A percentile compares a stretch with the other conserved stretches of the same genome.
Conservation (phyloP, 23 red algal species). For the Agarophyton chilense region DNA sequence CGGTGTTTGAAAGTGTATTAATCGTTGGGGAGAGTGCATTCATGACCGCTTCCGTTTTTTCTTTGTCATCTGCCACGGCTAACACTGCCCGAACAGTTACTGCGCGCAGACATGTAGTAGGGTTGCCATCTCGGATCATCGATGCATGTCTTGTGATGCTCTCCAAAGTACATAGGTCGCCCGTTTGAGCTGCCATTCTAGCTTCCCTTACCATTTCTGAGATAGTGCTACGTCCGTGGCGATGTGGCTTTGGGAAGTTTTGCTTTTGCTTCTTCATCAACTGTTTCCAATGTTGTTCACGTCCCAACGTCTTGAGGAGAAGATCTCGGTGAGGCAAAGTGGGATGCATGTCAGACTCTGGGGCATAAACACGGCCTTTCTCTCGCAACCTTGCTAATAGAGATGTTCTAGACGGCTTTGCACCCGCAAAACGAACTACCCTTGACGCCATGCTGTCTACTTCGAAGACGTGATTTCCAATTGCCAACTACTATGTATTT, state of each 20-base stretch:
- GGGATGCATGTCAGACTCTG: conserved; percentile 65
- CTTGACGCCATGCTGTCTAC: not conserved
- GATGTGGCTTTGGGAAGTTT: not conserved
- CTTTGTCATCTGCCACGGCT: not conserved
- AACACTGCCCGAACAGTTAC: conserved; percentile 26
- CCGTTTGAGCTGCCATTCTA: not conserved
- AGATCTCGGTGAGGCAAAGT: conserved; percentile 42
- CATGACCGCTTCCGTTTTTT: conserved; percentile 32
- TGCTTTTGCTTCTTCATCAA: not conserved
- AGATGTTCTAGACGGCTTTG: not conserved
- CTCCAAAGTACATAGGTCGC: not conserved
- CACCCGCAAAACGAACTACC: not conserved
- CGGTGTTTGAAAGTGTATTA: not conserved
- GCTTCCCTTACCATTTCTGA: conserved; percentile 8
- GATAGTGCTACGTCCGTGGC: not conserved
- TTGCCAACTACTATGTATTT: no score
- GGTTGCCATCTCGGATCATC: not conserved
- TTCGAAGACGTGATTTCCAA: not conserved
- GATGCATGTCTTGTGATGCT: not conserved
- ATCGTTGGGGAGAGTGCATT: conserved; percentile 3
- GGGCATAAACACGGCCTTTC: conserved; percentile 43
- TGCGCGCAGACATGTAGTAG: not conserved
- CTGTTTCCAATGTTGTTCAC: conserved; percentile 14
- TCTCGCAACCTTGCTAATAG: conserved; percentile 9
- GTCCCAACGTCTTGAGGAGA: conserved; percentile 29